These are phyloP conservation scores for Globisporangium echinulatum DNA, from an alignment of 352 stramenopile genomes.

Conservation along the genomic window DNA sequence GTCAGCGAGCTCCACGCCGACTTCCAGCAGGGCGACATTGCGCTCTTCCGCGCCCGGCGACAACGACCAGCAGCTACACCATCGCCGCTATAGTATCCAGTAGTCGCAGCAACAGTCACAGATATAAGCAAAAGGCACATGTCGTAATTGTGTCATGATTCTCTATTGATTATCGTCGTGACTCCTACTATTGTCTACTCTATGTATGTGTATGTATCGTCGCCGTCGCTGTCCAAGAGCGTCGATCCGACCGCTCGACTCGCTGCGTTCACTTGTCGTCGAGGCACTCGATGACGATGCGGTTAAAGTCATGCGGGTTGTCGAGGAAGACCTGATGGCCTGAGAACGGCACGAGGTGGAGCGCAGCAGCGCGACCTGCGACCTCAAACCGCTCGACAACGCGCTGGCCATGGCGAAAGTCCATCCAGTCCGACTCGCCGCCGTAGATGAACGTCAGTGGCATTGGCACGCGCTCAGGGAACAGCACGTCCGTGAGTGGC, in stretches of 20 bases:
- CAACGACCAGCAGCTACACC: constrained; percentile 16
- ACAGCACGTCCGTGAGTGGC: constrained; percentile 56
- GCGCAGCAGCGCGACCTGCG: constrained; percentile 22
- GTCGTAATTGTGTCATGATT: too few species aligned
- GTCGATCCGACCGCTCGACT: background rate
- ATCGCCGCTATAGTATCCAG: too few species aligned
- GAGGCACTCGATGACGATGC: constrained; percentile 40
- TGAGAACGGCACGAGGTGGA: constrained; percentile 57
- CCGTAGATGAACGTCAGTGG: constrained; percentile 81
- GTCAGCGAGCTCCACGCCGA: constrained; percentile 49
- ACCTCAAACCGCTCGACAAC: constrained; percentile 57
- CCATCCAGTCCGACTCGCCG: constrained; percentile 82
- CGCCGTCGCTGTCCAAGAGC: too few species aligned
- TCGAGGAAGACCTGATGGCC: constrained; percentile 84
- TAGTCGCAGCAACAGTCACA: too few species aligned
- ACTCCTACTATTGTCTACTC: too few species aligned
- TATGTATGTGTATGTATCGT: too few species aligned
- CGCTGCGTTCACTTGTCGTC: background rate
- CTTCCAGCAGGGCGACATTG: constrained; percentile 62
- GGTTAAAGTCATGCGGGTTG: constrained; percentile 69
- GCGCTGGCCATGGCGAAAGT: constrained; percentile 56
- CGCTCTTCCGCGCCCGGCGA: constrained; percentile 44
- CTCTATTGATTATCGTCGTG: too few species aligned
- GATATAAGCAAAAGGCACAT: too few species aligned
- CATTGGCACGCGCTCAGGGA: constrained; percentile 58